These are phyloP conservation scores for Podospora comata DNA, from an alignment of 495 filamentous ascomycete species.

Conservation along the genomic window DNA sequence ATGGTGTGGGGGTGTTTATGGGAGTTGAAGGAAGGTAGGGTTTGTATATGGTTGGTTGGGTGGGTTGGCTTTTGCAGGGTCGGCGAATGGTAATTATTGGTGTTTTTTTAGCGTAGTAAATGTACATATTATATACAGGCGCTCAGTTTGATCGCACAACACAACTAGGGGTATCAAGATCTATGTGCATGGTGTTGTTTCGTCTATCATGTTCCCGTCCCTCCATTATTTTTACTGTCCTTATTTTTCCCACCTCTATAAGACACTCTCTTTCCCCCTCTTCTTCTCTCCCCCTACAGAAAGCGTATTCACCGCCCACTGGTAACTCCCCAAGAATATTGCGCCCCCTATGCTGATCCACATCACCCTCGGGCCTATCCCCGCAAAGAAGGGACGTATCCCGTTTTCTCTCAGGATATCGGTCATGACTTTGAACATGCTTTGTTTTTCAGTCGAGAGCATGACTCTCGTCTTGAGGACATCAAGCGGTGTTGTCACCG, in stretches of 20 bases:
- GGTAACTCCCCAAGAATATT: conserved; percentile 94
- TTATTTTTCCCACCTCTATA: not conserved
- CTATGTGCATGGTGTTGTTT: not conserved
- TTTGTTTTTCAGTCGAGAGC: conserved; percentile 64
- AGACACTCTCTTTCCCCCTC: conserved; percentile 32
- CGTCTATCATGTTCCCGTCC: not conserved
- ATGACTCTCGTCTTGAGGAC: conserved; percentile 97
- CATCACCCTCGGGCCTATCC: conserved; percentile 80
- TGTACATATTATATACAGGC: too few species aligned
- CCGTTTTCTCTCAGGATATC: conserved; percentile 70
- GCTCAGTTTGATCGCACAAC: too few species aligned
- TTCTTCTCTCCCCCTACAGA: conserved; percentile 36
- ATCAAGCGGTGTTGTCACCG: conserved; percentile 87
- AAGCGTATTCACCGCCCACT: conserved; percentile 78
- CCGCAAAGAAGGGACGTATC: conserved; percentile 74
- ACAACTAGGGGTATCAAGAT: conserved; percentile 7
- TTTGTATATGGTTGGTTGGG: not conserved
- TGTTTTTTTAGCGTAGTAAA: too few species aligned
- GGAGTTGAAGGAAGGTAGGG: not conserved
- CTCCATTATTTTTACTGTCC: not conserved
- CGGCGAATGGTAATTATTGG: too few species aligned
- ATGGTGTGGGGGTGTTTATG: too few species aligned
- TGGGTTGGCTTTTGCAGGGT: too few species aligned
- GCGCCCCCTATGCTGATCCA: conserved; percentile 95
- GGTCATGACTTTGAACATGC: conserved; percentile 56